Evolutionary conservation across 2,329 filamentous ascomycete genomes (phyloP).

Genomic region (Fusarium keratoplasticum): DNA sequence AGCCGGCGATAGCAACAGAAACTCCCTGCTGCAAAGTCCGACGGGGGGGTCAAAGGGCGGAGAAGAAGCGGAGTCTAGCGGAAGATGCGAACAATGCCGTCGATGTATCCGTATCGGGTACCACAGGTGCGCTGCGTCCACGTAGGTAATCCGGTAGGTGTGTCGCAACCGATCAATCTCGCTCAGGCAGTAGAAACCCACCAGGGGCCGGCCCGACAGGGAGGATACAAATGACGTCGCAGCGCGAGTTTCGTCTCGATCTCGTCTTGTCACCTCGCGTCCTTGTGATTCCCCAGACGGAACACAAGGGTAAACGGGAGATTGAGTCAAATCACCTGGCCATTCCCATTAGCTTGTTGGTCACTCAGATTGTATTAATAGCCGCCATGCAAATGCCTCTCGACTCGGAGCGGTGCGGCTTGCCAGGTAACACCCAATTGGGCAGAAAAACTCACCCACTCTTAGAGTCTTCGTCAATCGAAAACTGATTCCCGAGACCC

Average conservation of each 20-base stretch:
- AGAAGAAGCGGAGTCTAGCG: constrained; percentile 41
- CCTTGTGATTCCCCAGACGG: constrained; percentile 21
- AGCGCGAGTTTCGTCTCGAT: constrained; percentile 18
- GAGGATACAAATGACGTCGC: constrained; percentile 35
- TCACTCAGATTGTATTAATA: constrained; percentile 26
- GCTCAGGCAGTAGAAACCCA: constrained; percentile 25
- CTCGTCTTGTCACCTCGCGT: constrained; percentile 17
- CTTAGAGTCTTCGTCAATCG: constrained; percentile 21
- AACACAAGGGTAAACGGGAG: constrained; percentile 12
- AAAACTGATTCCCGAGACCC: constrained; percentile 32
- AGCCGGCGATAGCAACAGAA: constrained; percentile 21
- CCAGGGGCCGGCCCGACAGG: constrained; percentile 34
- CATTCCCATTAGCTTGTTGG: background rate
- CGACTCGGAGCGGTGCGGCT: constrained; percentile 16
- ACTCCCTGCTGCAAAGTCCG: constrained; percentile 35
- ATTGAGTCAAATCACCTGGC: constrained; percentile 27
- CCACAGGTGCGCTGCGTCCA: constrained; percentile 5
- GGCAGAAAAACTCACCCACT: constrained; percentile 21
- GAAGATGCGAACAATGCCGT: constrained; percentile 39
- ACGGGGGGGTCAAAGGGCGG: constrained; percentile 18
- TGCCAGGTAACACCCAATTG: constrained; percentile 20
- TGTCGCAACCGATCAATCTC: constrained; percentile 25
- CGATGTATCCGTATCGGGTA: constrained; percentile 26
- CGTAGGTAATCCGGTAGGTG: background rate
- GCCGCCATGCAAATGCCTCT: constrained; percentile 17